Conservation (phyloP, 306 rosid species). For the Notholithocarpus densiflorus region DNA sequence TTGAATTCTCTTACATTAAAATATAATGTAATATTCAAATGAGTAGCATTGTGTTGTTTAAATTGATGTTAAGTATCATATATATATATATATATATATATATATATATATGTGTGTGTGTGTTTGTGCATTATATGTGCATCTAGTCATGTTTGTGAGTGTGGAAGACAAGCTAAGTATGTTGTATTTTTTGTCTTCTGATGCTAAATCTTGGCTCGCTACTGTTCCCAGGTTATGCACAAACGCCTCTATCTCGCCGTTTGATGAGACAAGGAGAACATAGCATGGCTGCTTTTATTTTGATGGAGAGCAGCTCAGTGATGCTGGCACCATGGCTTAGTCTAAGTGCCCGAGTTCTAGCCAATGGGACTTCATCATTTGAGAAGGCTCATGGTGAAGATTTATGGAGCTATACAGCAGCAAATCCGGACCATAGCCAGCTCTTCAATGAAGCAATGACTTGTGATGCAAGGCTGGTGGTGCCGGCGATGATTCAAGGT, state of each 20-base stretch:
- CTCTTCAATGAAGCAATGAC: slow-evolving; percentile 74
- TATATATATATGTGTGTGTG: no score
- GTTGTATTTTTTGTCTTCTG: no score
- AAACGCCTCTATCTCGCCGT: slow-evolving; percentile 39
- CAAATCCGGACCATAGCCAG: slow-evolving; percentile 26
- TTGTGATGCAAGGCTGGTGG: slow-evolving; percentile 27
- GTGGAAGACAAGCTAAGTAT: no score
- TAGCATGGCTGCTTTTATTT: slow-evolving; percentile 17
- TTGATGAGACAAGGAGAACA: slow-evolving; percentile 19
- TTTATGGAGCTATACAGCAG: slow-evolving; percentile 36
- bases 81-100: no score
- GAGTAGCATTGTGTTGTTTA: no score
- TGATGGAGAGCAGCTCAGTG: slow-evolving; percentile 35
- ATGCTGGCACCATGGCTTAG: slow-evolving; percentile 52
- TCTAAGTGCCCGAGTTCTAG: slow-evolving; percentile 20
- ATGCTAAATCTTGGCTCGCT: no score
- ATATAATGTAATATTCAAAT: no score
- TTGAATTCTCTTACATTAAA: no score
- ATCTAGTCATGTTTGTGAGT: no score
- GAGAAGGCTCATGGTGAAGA: slow-evolving; percentile 48
- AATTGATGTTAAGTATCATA: no score
- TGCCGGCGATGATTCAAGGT: slow-evolving; percentile 30
- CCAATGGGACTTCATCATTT: slow-evolving; percentile 24
- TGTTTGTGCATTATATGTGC: no score
- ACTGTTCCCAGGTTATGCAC: slow-evolving; percentile 5